Evolutionary conservation across 1,284 basidiomycete species (phyloP).

Genomic region (Microbotryum scabiosae): DNA sequence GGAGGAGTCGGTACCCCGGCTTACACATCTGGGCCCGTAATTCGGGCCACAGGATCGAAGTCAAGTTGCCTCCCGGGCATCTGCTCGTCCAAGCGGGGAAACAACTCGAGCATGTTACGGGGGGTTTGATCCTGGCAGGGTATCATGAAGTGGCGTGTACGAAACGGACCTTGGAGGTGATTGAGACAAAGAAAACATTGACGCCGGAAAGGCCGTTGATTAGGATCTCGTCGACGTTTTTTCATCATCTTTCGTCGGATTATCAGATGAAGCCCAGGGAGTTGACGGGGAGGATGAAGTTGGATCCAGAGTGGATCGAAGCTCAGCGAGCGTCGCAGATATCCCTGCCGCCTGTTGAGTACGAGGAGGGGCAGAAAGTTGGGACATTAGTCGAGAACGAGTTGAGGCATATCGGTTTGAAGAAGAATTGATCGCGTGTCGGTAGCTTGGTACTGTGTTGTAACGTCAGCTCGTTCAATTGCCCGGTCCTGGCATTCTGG

Average conservation of each 20-base stretch:
- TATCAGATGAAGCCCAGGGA: slow-evolving; percentile 37
- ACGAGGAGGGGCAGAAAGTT: too few species aligned
- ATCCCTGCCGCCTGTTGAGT: too few species aligned
- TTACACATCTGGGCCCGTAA: slow-evolving; percentile 87
- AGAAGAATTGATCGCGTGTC: too few species aligned
- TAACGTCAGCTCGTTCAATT: too few species aligned
- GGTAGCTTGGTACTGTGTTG: too few species aligned
- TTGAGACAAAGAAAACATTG: slow-evolving; percentile 43
- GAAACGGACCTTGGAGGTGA: slow-evolving; percentile 59
- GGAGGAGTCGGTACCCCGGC: slow-evolving; percentile 73
- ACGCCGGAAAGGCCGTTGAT: slow-evolving; percentile 56
- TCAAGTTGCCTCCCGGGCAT: slow-evolving; percentile 60
- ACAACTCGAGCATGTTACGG: slow-evolving; percentile 79
- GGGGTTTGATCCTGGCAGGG: slow-evolving; percentile 69
- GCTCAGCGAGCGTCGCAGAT: too few species aligned
- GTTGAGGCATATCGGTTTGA: too few species aligned
- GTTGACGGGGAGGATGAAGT: too few species aligned
- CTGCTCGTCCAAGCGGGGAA: slow-evolving; percentile 75
- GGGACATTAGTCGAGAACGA: too few species aligned
- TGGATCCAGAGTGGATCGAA: too few species aligned
- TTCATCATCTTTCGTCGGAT: slow-evolving; percentile 85
- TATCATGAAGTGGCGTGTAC: slow-evolving; percentile 88
- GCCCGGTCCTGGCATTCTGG: too few species aligned
- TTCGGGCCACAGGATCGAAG: slow-evolving; percentile 73
- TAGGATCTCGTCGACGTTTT: slow-evolving; percentile 87